Evolutionary conservation across 139 green algal species (phyloP), one percentile per base, ranked within the genome.

Genomic region (Picochlorum sp.): DNA sequence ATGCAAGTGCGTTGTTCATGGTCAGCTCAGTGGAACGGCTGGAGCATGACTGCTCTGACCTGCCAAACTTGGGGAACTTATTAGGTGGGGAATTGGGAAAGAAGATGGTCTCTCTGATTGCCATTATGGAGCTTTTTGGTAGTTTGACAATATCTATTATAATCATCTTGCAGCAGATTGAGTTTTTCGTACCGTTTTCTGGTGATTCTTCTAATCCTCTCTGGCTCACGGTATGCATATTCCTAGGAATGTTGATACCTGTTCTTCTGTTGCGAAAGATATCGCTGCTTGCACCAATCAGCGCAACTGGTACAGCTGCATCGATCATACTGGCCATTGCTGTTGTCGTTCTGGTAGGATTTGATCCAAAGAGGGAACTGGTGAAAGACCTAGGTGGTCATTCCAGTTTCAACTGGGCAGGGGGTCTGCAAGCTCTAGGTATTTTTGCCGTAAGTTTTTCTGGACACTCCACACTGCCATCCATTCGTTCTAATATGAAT

Each of bases 371-470:
- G 2, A 56, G 61, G 18, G 2, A 39, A 5, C 30, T 26, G 7
- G 59, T 76, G 58, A 60, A 67, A 13, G 45, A 59, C 28, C 60
- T n/a, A 13, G 33, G 13, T 47, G 12, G 1, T 33, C 58, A 20
- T 29, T 20, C 25, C n/a, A 29, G 8, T 20, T 35, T n/a, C 63
- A 57, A 32, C 29, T 65, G 18, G 43, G 16, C 14, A 49, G 59
- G 61, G 25, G 37, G 79, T 28, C 14, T 81, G 4, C 58, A 67
- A 41, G 37, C 59, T 4, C 35, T 78, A 3, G 76, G 75, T 33
- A 83, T 85, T 32, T 85, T 85, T 67, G 72, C 68, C 1, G 35
- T 81, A 5, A 57, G 44, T 32, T 52, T 75, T 33, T 71, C 64
- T 7, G 77, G 67, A 25, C 77, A 85, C 52, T 68, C 64, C 54